Evolutionary conservation across 2,329 filamentous ascomycete genomes (phyloP), one percentile per base, ranked within the genome.

Genomic region (Nigrospora osmanthi): DNA sequence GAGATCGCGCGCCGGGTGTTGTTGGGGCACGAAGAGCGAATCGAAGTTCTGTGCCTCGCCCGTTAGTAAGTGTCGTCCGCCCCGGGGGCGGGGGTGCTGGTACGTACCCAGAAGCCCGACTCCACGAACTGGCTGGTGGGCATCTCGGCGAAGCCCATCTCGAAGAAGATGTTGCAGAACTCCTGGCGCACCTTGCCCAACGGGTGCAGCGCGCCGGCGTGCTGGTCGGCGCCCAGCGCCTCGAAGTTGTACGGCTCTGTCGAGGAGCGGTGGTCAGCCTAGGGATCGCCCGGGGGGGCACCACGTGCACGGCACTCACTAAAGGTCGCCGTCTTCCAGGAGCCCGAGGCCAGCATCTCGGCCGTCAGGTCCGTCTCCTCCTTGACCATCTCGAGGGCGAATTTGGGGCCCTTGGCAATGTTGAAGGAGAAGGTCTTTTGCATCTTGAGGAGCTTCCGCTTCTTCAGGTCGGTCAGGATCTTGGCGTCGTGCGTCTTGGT

Each of bases 121-220:
- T 98, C 93, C 51, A 97, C 90, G 63, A 84, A 96, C 64, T 87
- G 81, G 69, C 86, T 85, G 41, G 91, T 96, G 13, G 90, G 87
- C 93, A 98, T 97, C 73, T 98, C 93, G 59, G 91, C 84, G 72
- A 97, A 98, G 43, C 91, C 93, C 83, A 95, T 95, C 64, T 95
- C 89, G 70, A 98, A 97, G 81, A 98, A 98, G 63, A 98, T 96
- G 62, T 93, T 87, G 47, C 93, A 78, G 78, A 98, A 95, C 69
- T 97, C 93, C 58, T 88, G 80, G 56, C 93, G 85, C 57, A 97
- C 91, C 74, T 97, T 97, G 71, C 89, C 96, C 54, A 98, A 71
- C 60, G 83, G 81, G 61, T 76, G 85, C 60, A 77, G 66, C 13
- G 80, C 76, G 42, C 80, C 80, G 13, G 80, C 71, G 50, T 75